These are phyloP conservation scores for Sporobolomyces pararoseus DNA, from an alignment of 768 basidiomycete genomes.

Conservation along the genomic window DNA sequence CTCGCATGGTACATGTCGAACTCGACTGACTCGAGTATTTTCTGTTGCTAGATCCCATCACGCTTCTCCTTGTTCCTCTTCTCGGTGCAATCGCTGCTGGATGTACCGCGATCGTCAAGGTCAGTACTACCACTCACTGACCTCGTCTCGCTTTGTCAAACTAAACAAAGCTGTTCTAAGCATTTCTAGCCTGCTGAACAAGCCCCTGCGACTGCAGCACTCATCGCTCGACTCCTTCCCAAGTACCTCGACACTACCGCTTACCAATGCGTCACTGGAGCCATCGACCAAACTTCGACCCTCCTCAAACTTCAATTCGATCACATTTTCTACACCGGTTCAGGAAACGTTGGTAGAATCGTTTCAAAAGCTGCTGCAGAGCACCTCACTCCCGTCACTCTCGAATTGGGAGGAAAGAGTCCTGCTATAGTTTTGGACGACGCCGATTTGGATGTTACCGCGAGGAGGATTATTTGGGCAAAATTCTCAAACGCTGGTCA, in stretches of 20 bases:
- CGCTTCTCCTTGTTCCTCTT: constrained; percentile 59
- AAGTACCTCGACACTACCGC: constrained; percentile 67
- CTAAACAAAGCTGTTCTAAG: constrained; percentile 49
- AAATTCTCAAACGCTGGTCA: constrained; percentile 66
- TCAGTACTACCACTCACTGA: background rate
- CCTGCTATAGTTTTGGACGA: constrained; percentile 57
- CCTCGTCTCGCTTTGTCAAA: constrained; percentile 56
- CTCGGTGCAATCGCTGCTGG: constrained; percentile 76
- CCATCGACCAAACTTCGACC: constrained; percentile 14
- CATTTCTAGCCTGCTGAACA: constrained; percentile 65
- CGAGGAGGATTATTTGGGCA: constrained; percentile 76
- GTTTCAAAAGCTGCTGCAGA: constrained; percentile 73
- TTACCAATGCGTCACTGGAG: constrained; percentile 22
- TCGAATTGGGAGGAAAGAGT: constrained; percentile 54
- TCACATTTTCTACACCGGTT: constrained; percentile 63
- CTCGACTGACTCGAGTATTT: background rate
- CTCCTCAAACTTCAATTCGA: constrained; percentile 28
- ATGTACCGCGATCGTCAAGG: constrained; percentile 64
- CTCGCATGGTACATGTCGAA: background rate
- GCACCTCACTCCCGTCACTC: constrained; percentile 64
- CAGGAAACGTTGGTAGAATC: constrained; percentile 62
- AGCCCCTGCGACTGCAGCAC: constrained; percentile 57
- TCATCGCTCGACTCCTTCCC: constrained; percentile 65
- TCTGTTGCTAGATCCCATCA: constrained; percentile 60
- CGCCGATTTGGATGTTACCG: constrained; percentile 58